phyloP scores from a whole-genome alignment of 2,329 filamentous ascomycete species.

The Xylariaceae sp. region DNA sequence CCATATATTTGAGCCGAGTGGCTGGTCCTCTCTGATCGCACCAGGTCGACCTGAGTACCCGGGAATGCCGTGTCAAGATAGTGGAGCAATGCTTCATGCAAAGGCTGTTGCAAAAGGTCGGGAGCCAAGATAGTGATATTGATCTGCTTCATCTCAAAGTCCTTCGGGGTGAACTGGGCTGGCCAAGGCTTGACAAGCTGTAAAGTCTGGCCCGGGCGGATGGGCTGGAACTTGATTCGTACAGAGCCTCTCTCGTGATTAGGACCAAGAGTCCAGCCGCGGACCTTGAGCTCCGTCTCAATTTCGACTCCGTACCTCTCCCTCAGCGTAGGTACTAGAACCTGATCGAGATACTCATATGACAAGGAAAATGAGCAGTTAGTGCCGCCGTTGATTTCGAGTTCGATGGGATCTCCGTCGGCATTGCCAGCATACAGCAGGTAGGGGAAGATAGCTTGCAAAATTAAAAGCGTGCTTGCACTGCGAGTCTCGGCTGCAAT shows the following conservation, averaged over 20 bases:
- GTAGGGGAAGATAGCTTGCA: slow-evolving; percentile 59
- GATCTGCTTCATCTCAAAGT: slow-evolving; percentile 40
- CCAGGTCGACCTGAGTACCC: slow-evolving; percentile 41
- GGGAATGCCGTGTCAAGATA: slow-evolving; percentile 42
- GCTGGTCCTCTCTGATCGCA: slow-evolving; percentile 47
- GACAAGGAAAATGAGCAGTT: slow-evolving; percentile 55
- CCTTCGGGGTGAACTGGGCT: slow-evolving; percentile 13
- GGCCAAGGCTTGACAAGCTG: slow-evolving; percentile 30
- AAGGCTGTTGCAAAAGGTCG: slow-evolving; percentile 35
- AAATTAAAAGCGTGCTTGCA: slow-evolving; percentile 53
- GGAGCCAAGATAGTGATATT: slow-evolving; percentile 52
- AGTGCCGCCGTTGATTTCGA: slow-evolving; percentile 55
- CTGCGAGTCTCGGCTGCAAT: slow-evolving; percentile 48
- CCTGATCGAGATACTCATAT: slow-evolving; percentile 61
- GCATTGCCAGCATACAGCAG: slow-evolving; percentile 51
- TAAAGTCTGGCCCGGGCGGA: slow-evolving; percentile 36
- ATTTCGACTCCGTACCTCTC: slow-evolving; percentile 46
- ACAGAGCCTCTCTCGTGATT: slow-evolving; percentile 40
- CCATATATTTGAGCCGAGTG: slow-evolving; percentile 50
- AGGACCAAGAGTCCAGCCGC: slow-evolving; percentile 51
- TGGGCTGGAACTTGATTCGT: slow-evolving; percentile 42
- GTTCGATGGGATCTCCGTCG: slow-evolving; percentile 39
- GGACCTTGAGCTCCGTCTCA: slow-evolving; percentile 40
- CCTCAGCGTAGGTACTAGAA: slow-evolving; percentile 53
- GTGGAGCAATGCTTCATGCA: slow-evolving; percentile 38